Evolutionary conservation across 192 early-diverging fungal species (phyloP), one percentile per base, ranked within the genome.

Genomic region (Jimgerdemannia flammicorona): DNA sequence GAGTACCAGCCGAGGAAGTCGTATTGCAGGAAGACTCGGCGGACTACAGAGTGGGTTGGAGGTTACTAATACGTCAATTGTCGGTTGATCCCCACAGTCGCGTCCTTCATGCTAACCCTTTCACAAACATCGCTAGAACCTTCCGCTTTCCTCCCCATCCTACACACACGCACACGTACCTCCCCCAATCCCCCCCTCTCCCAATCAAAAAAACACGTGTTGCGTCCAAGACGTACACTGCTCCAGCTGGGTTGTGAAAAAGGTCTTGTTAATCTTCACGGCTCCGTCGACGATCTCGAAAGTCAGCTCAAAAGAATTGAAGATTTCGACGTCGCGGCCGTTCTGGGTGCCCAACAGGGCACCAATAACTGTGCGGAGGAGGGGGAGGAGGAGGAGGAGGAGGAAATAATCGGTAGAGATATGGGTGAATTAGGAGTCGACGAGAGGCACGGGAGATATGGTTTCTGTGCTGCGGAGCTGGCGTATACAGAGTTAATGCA

Each of bases 1-100:
- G 92, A 83, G 71, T 96, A 96, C 95, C 95, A 96, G 7, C 95
- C 95, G 40, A 96, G 81, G 70, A 95, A 87, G 71, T 96, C 95
- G 54, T 90, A 90, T 19, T 86, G 83, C 3, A 93, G 94, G 79
- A 95, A 96, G 19, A 96, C 95, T 79, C 93, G 93, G 44, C 88
- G 87, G 72, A 93, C 94, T 95, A 66, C 70, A 18, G 20, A 43
- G 66, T 4, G 64, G 11, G 20, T 75, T 4, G 49, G 4, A 64
- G 2, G 49, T 10, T 59, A 14, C 6, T 6, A 59, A 59, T 59
- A 14, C 14, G 6, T 6, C 8, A 59, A 14, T 6, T 6, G 8
- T 59, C 8, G 49, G 49, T 59, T 59, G 29, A 29, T 29, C 29
- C 29, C 29, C 29, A 29, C 29, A 29, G 29, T 29, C 29, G 29